These are phyloP conservation scores for Neonectria ditissima DNA, from an alignment of 2,329 filamentous ascomycete genomes.

Conservation along the genomic window DNA sequence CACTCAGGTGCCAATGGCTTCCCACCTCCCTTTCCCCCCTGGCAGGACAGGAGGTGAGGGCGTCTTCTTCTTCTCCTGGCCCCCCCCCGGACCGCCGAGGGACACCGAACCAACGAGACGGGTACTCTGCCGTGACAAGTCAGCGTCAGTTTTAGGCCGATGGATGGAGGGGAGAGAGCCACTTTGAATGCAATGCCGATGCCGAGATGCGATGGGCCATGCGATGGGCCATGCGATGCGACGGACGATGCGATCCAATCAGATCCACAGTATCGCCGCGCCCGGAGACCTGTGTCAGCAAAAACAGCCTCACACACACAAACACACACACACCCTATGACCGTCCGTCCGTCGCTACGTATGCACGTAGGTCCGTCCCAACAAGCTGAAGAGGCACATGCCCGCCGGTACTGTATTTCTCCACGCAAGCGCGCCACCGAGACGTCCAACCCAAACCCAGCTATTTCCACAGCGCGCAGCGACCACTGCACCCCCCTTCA, in stretches of 20 bases:
- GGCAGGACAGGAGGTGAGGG: background rate
- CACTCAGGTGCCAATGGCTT: slow-evolving; percentile 10
- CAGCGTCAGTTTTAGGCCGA: slow-evolving; percentile 13
- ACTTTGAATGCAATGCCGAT: slow-evolving; percentile 11
- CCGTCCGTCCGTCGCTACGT: no score
- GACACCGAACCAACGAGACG: slow-evolving; percentile 20
- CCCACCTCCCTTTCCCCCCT: background rate
- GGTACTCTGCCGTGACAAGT: slow-evolving; percentile 3
- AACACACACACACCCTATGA: no score
- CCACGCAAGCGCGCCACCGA: background rate
- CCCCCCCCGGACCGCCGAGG: slow-evolving; percentile 16
- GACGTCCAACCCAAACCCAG: slow-evolving; percentile 10
- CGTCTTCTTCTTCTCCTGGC: background rate
- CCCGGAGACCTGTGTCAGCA: background rate
- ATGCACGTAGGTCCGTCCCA: no score
- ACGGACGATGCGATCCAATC: slow-evolving; percentile 14
- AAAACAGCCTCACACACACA: slow-evolving; percentile 14
- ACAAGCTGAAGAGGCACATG: background rate
- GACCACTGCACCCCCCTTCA: background rate
- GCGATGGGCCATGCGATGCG: background rate
- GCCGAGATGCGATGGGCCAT: slow-evolving; percentile 23
- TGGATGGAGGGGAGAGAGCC: slow-evolving; percentile 4
- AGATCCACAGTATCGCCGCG: background rate
- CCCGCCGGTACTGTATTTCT: background rate
- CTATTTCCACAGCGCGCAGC: slow-evolving; percentile 14